These are phyloP conservation scores for Lentinula boryana DNA, from an alignment of 768 basidiomycete species.

Conservation along the genomic window DNA sequence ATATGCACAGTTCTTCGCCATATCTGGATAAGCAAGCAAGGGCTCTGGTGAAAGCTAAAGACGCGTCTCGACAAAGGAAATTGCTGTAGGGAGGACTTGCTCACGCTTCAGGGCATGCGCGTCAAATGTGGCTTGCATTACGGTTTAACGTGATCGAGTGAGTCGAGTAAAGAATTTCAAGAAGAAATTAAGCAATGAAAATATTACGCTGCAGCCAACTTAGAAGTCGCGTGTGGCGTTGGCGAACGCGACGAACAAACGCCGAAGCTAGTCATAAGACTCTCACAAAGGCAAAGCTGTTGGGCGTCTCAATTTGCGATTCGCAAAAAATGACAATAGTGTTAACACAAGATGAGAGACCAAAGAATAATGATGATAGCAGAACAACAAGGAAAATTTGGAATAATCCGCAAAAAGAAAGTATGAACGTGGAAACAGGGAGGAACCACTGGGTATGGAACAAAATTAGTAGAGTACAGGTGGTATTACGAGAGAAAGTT, in stretches of 20 bases:
- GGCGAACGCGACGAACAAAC: too few species aligned
- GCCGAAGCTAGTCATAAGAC: too few species aligned
- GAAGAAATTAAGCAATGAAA: too few species aligned
- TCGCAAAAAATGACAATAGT: too few species aligned
- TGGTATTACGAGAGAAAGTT: not conserved
- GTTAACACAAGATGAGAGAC: too few species aligned
- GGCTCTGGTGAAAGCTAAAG: slow-evolving; percentile 68
- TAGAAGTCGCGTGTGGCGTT: too few species aligned
- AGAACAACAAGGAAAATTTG: not conserved
- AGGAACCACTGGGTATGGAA: not conserved
- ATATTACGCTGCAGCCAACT: too few species aligned
- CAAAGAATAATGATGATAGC: not conserved
- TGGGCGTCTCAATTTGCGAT: too few species aligned
- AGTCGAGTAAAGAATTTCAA: not conserved
- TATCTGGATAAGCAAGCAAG: slow-evolving; percentile 75
- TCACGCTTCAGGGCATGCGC: slow-evolving; percentile 37
- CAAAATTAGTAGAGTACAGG: not conserved
- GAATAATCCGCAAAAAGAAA: not conserved
- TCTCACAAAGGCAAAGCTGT: too few species aligned
- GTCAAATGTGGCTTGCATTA: slow-evolving; percentile 68
- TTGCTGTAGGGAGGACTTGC: slow-evolving; percentile 5
- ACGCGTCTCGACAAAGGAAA: slow-evolving; percentile 13
- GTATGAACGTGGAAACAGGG: not conserved
- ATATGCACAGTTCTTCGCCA: slow-evolving; percentile 73
- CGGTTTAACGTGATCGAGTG: not conserved